Evolutionary conservation across 2,329 filamentous ascomycete species (phyloP).

Genomic region (Clarireedia hainanense): DNA sequence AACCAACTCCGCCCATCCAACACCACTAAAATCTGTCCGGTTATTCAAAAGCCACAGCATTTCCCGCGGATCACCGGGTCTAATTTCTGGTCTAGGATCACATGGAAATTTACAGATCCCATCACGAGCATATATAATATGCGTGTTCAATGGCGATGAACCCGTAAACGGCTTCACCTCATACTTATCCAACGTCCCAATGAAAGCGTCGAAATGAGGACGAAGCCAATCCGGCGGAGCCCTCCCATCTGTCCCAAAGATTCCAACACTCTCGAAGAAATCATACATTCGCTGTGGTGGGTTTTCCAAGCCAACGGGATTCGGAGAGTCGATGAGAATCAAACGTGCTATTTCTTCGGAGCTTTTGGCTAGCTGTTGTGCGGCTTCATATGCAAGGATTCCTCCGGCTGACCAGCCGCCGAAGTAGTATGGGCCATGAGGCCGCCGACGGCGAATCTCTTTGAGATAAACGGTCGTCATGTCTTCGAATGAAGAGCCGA

Average conservation of each 20-base stretch:
- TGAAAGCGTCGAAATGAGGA: conserved; percentile 61
- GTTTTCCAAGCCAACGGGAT: conserved; percentile 57
- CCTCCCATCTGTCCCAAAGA: conserved; percentile 48
- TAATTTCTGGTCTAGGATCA: conserved; percentile 54
- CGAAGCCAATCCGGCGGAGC: conserved; percentile 59
- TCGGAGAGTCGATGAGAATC: conserved; percentile 57
- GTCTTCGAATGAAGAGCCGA: not conserved
- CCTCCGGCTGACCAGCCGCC: conserved; percentile 3
- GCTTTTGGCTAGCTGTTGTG: not conserved
- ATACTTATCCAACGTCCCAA: conserved; percentile 61
- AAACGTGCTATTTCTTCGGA: conserved; percentile 49
- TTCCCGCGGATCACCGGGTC: conserved; percentile 42
- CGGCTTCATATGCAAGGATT: not conserved
- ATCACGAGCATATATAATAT: conserved; percentile 62
- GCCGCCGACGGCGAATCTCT: not conserved
- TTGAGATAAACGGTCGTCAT: not conserved
- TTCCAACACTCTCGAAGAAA: conserved; percentile 63
- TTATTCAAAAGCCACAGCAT: conserved; percentile 65
- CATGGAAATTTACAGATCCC: conserved; percentile 59
- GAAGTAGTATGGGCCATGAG: not conserved
- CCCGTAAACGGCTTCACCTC: conserved; percentile 53
- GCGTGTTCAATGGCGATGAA: conserved; percentile 49
- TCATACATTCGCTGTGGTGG: conserved; percentile 42
- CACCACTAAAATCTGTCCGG: conserved; percentile 59
- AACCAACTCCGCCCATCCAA: conserved; percentile 46